Base-by-base conservation (phyloP, 305 asterid species). In the Lippia alba region DNA sequence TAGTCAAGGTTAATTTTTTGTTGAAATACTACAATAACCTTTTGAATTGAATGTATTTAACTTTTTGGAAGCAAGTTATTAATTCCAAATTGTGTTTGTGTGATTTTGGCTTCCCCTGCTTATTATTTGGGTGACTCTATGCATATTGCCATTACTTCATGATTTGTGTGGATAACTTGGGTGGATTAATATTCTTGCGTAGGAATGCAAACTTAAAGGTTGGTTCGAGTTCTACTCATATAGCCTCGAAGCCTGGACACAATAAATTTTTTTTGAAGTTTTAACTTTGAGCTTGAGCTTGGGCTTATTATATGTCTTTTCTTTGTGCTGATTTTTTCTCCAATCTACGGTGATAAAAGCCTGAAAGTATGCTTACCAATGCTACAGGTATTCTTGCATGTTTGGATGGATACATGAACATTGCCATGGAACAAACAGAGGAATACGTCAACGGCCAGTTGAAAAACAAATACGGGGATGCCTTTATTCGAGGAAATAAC, bases 361-460 rank as follows among this genome's bases (percentile, higher is more conserved):
- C 10, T 39, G 4, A 39, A 39, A 9, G 7, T 39, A 19, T 19
- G 16, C 68, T 30, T 14, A 66, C 64, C 58, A 40, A 56, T 54
- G 61, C 12, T 64, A 51, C 80, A 91, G 99, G 97, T 74, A 94
- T 94, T 59, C 91, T 94, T 54, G 99, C 99, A 10, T 94, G 99
- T 76, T 82, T 94, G 69, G 99, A 94, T 85, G 99, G 99, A 60
- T 94, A 94, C 76, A 94, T 91, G 99, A 94, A 94, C 66, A 94
- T 94, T 56, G 99, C 99, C 2, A 94, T 94, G 99, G 99, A 94
- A 74, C 99, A 94, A 76, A 94, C 99, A 5, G 99, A 94, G 84
- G 99, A 94, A 81, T 94, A 94, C 50, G 97, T 94, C 39, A 91
- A 91, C 17, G 99, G 99, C 45, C 99, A 94, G 76, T 70, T 91